Evolutionary conservation across 1,284 basidiomycete species (phyloP).

Genomic region (Apiotrichum akiyoshidainum): DNA sequence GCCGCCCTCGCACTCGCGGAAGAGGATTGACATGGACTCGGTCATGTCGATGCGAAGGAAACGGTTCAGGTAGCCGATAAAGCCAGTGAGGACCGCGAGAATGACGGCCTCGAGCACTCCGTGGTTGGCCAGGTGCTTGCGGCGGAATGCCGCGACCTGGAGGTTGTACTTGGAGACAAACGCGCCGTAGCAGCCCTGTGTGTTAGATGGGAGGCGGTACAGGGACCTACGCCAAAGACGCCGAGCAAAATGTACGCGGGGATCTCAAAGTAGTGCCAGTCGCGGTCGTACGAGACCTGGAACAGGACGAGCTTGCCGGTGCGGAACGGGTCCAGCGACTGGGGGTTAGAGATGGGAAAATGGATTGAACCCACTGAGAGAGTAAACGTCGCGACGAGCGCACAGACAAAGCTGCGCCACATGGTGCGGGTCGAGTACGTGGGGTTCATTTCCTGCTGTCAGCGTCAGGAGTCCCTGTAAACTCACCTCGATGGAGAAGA

Average conservation of each 20-base stretch:
- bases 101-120: constrained; percentile 85
- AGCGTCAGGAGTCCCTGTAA: no score
- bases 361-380: constrained; percentile 66
- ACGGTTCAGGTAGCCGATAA: constrained; percentile 90
- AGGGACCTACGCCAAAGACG: constrained; percentile 75
- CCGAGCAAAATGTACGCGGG: constrained; percentile 92
- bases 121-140: constrained; percentile 78
- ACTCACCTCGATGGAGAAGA: constrained; percentile 68
- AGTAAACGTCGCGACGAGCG: constrained; percentile 92
- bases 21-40: constrained; percentile 91
- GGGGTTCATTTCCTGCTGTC: constrained; percentile 87
- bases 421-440: constrained; percentile 95
- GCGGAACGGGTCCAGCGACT: constrained; percentile 97
- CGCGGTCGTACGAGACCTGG: constrained; percentile 93
- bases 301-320: constrained; percentile 98
- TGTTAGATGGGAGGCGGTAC: constrained; percentile 4
- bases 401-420: constrained; percentile 98
- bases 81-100: constrained; percentile 81
- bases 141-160: constrained; percentile 88
- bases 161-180: constrained; percentile 97
- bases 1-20: constrained; percentile 92
- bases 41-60: constrained; percentile 98
- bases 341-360: constrained; percentile 2
- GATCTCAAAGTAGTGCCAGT: constrained; percentile 99
- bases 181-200: constrained; percentile 89